Base-by-base conservation (phyloP, 768 basidiomycete species). In the Pulveroboletus sp. region DNA sequence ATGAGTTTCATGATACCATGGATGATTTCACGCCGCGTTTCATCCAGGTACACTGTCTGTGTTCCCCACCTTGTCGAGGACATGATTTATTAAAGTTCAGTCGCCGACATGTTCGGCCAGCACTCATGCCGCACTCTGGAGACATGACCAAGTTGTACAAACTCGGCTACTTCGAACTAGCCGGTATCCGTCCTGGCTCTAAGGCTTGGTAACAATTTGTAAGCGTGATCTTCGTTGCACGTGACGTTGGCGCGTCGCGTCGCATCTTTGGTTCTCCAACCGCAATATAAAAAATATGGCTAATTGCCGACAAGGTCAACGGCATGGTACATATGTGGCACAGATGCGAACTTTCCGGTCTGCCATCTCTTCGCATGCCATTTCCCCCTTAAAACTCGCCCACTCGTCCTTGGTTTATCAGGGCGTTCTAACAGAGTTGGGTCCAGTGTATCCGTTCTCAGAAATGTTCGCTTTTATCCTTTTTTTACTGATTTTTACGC, bases 261-360 rank as follows among this genome's bases (percentile, higher is more conserved):
- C 31, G 21, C 10, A 3, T n/a, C 27, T n/a, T 20, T n/a, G n/a
- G 19, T 37, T 35, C 19, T 46, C 49, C 40, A 27, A 24, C 13
- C 20, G 7, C 27, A 48, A 39, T 44, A 35, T 34, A n/a, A n/a
- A n/a, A 43, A 39, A 19, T 49, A 33, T 42, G 47, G 44, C 46
- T 50, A 50, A 42, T 57, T 65, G 60, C 65, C 57, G 65, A 45
- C 20, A 27, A 23, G 37, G 31, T 48, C 49, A 51, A 52, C 62
- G 62, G 60, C 62, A 57, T 61, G n/a, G n/a, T n/a, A n/a, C n/a
- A n/a, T n/a, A n/a, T 20, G 27, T 52, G 58, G 47, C 60, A 39
- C 40, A 44, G 19, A 41, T n/a, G n/a, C 7, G 27, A 29, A 29
- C 27, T 2, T 34, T 17, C 29, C 34, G 29, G 41, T 21, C 19